These are phyloP conservation scores for Paecilomyces sp. DNA, from an alignment of 2,329 filamentous ascomycete genomes.

Conservation along the genomic window DNA sequence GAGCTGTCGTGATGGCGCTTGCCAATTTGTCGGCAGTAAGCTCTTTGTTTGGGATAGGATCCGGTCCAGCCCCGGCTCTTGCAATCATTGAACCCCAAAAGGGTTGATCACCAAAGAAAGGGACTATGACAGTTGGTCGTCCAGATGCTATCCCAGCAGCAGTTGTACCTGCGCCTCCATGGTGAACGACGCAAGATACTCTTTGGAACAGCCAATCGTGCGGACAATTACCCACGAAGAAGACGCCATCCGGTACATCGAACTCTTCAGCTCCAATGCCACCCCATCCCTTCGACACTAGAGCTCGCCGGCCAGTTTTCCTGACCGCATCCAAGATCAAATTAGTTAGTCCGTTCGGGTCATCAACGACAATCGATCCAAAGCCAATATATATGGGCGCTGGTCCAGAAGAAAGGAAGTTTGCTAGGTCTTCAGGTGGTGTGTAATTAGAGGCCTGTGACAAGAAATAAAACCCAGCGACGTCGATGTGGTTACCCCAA, in stretches of 20 bases:
- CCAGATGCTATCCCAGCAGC: slow-evolving; percentile 77
- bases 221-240: slow-evolving; percentile 77
- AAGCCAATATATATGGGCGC: slow-evolving; percentile 78
- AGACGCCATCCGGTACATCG: slow-evolving; percentile 65
- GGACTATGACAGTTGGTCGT: slow-evolving; percentile 73
- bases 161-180: slow-evolving; percentile 82
- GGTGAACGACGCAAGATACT: slow-evolving; percentile 77
- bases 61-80: slow-evolving; percentile 63
- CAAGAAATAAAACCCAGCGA: slow-evolving; percentile 72
- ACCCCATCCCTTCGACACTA: slow-evolving; percentile 86
- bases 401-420: slow-evolving; percentile 61
- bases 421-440: slow-evolving; percentile 57
- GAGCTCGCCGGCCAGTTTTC: slow-evolving; percentile 62
- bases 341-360: slow-evolving; percentile 62
- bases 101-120: slow-evolving; percentile 80
- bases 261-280: slow-evolving; percentile 67
- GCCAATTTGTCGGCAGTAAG: slow-evolving; percentile 61
- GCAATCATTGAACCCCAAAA: slow-evolving; percentile 77
- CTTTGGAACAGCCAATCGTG: slow-evolving; percentile 85
- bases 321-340: slow-evolving; percentile 66
- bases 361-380: slow-evolving; percentile 73
- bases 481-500: slow-evolving; percentile 64
- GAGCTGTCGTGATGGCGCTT: slow-evolving; percentile 54
- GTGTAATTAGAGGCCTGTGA: slow-evolving; percentile 59
- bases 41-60: slow-evolving; percentile 61